Evolutionary conservation across 202 grass and related monocot species (phyloP).

Genomic region (Musa balbisiana): DNA sequence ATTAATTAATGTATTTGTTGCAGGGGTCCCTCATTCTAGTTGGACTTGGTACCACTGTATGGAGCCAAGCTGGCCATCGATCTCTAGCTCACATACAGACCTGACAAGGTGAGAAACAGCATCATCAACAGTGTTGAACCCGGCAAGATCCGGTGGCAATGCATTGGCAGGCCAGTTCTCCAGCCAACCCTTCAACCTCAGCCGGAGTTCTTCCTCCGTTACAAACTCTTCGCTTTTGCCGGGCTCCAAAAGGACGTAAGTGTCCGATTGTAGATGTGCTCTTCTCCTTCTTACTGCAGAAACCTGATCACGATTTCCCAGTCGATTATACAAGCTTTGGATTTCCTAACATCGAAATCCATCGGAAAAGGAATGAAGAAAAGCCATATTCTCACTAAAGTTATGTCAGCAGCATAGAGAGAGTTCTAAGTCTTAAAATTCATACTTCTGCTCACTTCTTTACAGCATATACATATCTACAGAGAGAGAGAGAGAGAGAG

Average conservation of each 20-base stretch:
- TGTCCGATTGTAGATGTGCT: slow-evolving; percentile 53
- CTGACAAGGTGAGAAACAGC: slow-evolving; percentile 74
- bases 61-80: slow-evolving; percentile 73
- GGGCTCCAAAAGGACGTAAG: slow-evolving; percentile 74
- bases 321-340: no score
- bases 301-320: slow-evolving; percentile 16
- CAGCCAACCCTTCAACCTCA: slow-evolving; percentile 55
- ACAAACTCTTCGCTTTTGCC: slow-evolving; percentile 65
- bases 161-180: slow-evolving; percentile 49
- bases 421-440: no score
- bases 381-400: no score
- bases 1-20: background rate
- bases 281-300: slow-evolving; percentile 34
- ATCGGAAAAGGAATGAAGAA: no score
- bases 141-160: slow-evolving; percentile 66
- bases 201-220: slow-evolving; percentile 66
- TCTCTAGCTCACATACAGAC: slow-evolving; percentile 76
- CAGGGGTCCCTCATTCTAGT: slow-evolving; percentile 28
- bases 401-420: no score
- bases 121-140: slow-evolving; percentile 49
- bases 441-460: no score
- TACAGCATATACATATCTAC: background rate
- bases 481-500: background rate
- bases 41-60: slow-evolving; percentile 89
- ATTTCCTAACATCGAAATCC: no score